phyloP scores from a whole-genome alignment of 2,329 filamentous ascomycete species.

The Alternaria angustiovoidea region DNA sequence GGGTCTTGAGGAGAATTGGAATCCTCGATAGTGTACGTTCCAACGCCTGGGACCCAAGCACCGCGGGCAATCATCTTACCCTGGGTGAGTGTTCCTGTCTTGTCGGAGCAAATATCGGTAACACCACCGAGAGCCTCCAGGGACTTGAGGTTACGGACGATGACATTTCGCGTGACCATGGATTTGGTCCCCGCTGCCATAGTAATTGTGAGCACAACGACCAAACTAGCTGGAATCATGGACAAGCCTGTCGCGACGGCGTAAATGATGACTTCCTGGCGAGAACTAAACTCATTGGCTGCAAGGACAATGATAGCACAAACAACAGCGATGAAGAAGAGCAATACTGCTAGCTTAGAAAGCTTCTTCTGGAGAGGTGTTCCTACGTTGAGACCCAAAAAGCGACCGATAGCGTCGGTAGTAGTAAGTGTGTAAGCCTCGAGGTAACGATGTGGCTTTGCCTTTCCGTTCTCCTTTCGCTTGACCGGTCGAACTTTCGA shows the following conservation, averaged over 20 bases:
- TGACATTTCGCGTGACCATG: constrained; percentile 47
- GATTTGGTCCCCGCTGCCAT: constrained; percentile 51
- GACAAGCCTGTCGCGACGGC: constrained; percentile 50
- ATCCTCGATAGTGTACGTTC: constrained; percentile 49
- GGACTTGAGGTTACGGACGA: constrained; percentile 48
- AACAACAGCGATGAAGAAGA: constrained; percentile 50
- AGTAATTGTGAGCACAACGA: constrained; percentile 51
- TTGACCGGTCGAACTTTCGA: constrained; percentile 51
- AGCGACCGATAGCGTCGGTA: constrained; percentile 46
- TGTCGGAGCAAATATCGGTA: constrained; percentile 61
- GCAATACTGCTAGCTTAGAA: constrained; percentile 43
- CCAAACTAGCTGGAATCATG: constrained; percentile 51
- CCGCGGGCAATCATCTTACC: constrained; percentile 50
- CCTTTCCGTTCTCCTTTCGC: constrained; percentile 47
- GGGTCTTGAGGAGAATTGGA: constrained; percentile 48
- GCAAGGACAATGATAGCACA: constrained; percentile 53
- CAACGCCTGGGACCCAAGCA: constrained; percentile 49
- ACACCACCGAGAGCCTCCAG: constrained; percentile 48
- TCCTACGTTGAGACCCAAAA: constrained; percentile 53
- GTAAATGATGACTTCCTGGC: constrained; percentile 52
- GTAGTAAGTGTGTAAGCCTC: constrained; percentile 63
- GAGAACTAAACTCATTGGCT: constrained; percentile 49
- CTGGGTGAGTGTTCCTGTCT: constrained; percentile 55
- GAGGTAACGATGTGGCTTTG: constrained; percentile 52
- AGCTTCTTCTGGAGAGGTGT: constrained; percentile 51